A percentile compares a stretch with the other conserved stretches of the same genome.
These are phyloP conservation scores for Zygosaccharomyces pseudorouxii DNA, from an alignment of 805 yeast species.

Conservation along the genomic window DNA sequence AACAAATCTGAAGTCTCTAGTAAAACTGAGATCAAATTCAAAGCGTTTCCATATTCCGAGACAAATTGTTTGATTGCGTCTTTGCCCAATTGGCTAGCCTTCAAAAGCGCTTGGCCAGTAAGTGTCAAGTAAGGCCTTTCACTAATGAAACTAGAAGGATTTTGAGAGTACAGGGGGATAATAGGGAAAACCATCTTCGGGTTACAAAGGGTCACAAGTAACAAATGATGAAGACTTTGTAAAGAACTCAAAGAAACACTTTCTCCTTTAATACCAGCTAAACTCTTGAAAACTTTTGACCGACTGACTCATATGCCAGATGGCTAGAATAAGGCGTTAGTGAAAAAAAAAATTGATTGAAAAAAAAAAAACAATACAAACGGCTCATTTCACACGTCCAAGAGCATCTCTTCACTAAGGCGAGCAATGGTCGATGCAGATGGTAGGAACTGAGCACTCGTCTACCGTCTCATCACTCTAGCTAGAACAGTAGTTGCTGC, in stretches of 20 bases:
- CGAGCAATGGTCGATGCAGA: neutral
- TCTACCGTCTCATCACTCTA: neutral
- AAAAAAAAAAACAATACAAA: conserved; percentile 3
- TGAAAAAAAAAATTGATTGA: neutral
- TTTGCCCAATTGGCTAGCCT: conserved; percentile 18
- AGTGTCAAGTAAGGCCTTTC: conserved; percentile 24
- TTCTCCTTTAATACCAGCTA: neutral
- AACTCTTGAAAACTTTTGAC: neutral
- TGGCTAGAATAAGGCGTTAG: neutral
- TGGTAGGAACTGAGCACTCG: neutral
- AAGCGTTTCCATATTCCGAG: conserved; percentile 12
- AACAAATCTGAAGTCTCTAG: conserved; percentile 23
- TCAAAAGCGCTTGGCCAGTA: conserved; percentile 29
- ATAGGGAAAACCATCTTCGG: conserved; percentile 38
- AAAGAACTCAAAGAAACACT: neutral
- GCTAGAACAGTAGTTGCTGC: conserved; percentile 11
- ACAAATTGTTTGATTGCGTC: conserved; percentile 19
- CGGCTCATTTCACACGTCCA: conserved; percentile 6
- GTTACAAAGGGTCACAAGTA: neutral
- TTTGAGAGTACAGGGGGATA: conserved; percentile 32
- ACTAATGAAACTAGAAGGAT: conserved; percentile 10
- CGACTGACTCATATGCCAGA: neutral
- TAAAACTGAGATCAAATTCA: conserved; percentile 29
- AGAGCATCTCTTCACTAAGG: neutral
- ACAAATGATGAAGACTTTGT: neutral